Percentiles rank a stretch among this genome's conserved stretches.
Evolutionary conservation across 2,329 filamentous ascomycete genomes (phyloP).

Genomic region (Bipolaris victoriae): DNA sequence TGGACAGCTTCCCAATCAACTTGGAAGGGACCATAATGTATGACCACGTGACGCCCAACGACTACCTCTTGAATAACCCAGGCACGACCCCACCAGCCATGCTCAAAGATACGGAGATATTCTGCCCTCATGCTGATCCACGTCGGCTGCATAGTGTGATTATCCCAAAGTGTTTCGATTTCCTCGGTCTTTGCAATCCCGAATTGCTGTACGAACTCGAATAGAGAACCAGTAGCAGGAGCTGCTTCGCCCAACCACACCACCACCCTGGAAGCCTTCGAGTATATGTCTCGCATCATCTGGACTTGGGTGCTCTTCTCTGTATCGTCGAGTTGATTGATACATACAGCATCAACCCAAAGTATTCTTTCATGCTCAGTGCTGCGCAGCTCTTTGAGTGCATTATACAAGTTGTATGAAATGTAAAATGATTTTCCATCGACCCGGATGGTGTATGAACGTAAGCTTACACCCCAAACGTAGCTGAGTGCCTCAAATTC

Average conservation of each 20-base stretch:
- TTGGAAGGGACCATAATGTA: conserved; percentile 10
- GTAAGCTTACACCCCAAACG: conserved; percentile 11
- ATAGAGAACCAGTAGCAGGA: neutral
- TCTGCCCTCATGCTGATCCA: neutral
- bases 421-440: conserved; percentile 7
- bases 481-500: conserved; percentile 19
- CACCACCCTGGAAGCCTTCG: conserved; percentile 2
- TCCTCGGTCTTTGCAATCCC: neutral
- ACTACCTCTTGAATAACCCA: conserved; percentile 18
- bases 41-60: conserved; percentile 1
- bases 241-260: conserved; percentile 17
- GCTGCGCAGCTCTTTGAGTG: conserved; percentile 9
- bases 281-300: conserved; percentile 20
- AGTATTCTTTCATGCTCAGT: neutral
- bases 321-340: conserved; percentile 11
- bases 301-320: conserved; percentile 17
- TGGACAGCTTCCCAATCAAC: conserved; percentile 3
- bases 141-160: neutral
- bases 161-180: neutral
- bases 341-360: conserved; percentile 15
- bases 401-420: conserved; percentile 10
- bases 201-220: neutral
- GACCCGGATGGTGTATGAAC: conserved; percentile 3
- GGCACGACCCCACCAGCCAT: conserved; percentile 15
- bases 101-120: conserved; percentile 2